These are phyloP conservation scores for Colletotrichum aenigma DNA, from an alignment of 2,329 filamentous ascomycete species.

Conservation along the genomic window DNA sequence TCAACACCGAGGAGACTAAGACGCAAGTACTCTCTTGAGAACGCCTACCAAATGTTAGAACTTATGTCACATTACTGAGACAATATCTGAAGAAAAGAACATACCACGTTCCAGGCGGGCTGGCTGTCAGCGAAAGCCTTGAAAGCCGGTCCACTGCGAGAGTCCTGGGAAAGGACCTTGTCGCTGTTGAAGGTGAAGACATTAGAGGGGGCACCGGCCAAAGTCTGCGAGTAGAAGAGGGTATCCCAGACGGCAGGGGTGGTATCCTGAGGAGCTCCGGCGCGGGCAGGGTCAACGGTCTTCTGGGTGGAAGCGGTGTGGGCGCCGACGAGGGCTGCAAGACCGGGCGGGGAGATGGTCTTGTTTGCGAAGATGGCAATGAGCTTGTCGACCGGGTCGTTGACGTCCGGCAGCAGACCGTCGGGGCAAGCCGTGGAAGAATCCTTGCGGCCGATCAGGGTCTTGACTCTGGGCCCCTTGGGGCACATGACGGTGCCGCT, in stretches of 20 bases:
- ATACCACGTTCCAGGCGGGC: conserved; percentile 44
- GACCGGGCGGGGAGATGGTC: conserved; percentile 53
- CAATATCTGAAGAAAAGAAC: neutral
- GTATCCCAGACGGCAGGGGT: conserved; percentile 59
- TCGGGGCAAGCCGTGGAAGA: conserved; percentile 39
- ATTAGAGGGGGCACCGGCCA: conserved; percentile 32
- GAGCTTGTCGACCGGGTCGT: conserved; percentile 46
- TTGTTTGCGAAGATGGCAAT: conserved; percentile 56
- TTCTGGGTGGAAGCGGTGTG: conserved; percentile 56
- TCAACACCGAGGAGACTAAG: conserved; percentile 59
- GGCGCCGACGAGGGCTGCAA: conserved; percentile 59
- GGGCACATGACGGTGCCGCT: conserved; percentile 54
- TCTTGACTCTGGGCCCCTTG: conserved; percentile 50
- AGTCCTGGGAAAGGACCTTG: conserved; percentile 38
- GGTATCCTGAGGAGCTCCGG: conserved; percentile 53
- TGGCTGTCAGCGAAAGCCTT: conserved; percentile 39
- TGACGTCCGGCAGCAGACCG: conserved; percentile 47
- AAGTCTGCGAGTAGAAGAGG: conserved; percentile 50
- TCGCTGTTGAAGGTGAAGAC: conserved; percentile 48
- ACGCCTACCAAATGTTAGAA: conserved; percentile 40
- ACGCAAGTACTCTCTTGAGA: conserved; percentile 56
- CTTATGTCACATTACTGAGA: too few relatives aligned
- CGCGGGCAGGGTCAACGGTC: conserved; percentile 42
- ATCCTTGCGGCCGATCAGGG: conserved; percentile 56
- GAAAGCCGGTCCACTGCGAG: conserved; percentile 40